These are phyloP conservation scores for Diaporthe batatas DNA, from an alignment of 2,329 filamentous ascomycete species.

Conservation along the genomic window DNA sequence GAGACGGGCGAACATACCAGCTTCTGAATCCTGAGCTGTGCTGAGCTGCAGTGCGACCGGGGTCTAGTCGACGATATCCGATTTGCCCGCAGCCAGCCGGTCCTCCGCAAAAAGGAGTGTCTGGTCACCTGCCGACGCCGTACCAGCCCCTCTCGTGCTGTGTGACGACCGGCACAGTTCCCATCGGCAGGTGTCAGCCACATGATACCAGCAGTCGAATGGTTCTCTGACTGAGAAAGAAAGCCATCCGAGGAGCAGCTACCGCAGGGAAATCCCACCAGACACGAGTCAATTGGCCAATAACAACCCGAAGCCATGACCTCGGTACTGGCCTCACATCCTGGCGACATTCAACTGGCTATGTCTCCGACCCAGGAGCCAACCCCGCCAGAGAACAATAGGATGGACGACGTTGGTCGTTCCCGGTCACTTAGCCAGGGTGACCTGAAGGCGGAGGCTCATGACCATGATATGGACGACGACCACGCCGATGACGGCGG, in stretches of 20 bases:
- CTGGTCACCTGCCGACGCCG: slow-evolving; percentile 15
- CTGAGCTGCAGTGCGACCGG: slow-evolving; percentile 40
- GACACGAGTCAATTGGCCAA: slow-evolving; percentile 14
- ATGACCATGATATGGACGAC: slow-evolving; percentile 55
- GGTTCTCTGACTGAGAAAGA: slow-evolving; percentile 21
- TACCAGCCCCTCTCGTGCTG: slow-evolving; percentile 37
- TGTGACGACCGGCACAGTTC: slow-evolving; percentile 28
- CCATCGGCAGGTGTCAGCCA: slow-evolving; percentile 24
- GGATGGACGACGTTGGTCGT: slow-evolving; percentile 57
- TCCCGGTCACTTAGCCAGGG: slow-evolving; percentile 59
- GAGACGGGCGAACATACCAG: slow-evolving; percentile 2
- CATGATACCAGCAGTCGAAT: slow-evolving; percentile 13
- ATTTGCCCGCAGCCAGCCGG: slow-evolving; percentile 37
- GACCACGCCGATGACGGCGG: slow-evolving; percentile 55
- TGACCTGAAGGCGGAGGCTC: slow-evolving; percentile 56
- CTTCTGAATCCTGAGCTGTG: slow-evolving; percentile 26
- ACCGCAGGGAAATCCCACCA: background rate
- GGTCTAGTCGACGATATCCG: slow-evolving; percentile 33
- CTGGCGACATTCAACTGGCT: slow-evolving; percentile 56
- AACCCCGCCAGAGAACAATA: slow-evolving; percentile 56
- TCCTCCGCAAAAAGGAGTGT: slow-evolving; percentile 22
- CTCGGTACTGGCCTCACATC: slow-evolving; percentile 57
- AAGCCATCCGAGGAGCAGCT: slow-evolving; percentile 15
- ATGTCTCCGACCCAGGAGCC: slow-evolving; percentile 60
- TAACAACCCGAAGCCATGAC: slow-evolving; percentile 54